Percentiles rank a stretch among this genome's conserved stretches.
Conservation (phyloP, 208 protist genomes). For the Leishmania major region DNA sequence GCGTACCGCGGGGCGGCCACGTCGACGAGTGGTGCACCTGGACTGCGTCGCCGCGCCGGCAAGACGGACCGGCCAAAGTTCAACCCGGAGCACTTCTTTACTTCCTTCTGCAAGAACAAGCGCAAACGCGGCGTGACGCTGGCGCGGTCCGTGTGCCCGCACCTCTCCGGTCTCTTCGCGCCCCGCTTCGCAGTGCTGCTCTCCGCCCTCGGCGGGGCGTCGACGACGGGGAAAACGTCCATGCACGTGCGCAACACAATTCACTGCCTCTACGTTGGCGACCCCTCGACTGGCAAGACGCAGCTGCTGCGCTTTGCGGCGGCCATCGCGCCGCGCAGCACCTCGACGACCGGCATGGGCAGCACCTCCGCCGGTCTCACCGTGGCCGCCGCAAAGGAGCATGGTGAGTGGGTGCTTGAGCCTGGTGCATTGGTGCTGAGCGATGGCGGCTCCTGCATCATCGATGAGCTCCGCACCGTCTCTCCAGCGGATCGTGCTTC, state of each 20-base stretch:
- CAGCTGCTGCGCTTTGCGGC: constrained; percentile 89
- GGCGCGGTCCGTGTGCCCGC: constrained; percentile 65
- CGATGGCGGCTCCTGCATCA: constrained; percentile 97
- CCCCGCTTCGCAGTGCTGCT: constrained; percentile 83
- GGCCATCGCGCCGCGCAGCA: constrained; percentile 78
- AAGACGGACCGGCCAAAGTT: constrained; percentile 52
- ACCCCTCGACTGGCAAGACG: constrained; percentile 98
- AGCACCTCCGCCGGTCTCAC: constrained; percentile 93
- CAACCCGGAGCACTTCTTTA: constrained; percentile 77
- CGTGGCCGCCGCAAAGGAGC: constrained; percentile 87
- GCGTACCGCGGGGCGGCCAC: constrained; percentile 64
- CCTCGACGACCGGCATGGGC: constrained; percentile 91
- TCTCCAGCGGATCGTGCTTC: constrained; percentile 92
- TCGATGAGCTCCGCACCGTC: constrained; percentile 98
- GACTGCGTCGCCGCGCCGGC: constrained; percentile 26
- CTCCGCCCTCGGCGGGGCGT: constrained; percentile 67
- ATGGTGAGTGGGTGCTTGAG: constrained; percentile 95
- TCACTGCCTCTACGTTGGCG: constrained; percentile 98
- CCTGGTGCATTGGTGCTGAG: constrained; percentile 96
- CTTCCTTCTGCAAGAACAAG: constrained; percentile 56
- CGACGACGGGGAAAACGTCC: constrained; percentile 56
- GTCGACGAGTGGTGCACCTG: constrained; percentile 17
- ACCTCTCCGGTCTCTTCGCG: constrained; percentile 81
- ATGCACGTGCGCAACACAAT: constrained; percentile 93
- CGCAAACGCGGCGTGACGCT: constrained; percentile 54